Evolutionary conservation across 176 grass and related monocot species (phyloP).

Genomic region (Areca catechu): DNA sequence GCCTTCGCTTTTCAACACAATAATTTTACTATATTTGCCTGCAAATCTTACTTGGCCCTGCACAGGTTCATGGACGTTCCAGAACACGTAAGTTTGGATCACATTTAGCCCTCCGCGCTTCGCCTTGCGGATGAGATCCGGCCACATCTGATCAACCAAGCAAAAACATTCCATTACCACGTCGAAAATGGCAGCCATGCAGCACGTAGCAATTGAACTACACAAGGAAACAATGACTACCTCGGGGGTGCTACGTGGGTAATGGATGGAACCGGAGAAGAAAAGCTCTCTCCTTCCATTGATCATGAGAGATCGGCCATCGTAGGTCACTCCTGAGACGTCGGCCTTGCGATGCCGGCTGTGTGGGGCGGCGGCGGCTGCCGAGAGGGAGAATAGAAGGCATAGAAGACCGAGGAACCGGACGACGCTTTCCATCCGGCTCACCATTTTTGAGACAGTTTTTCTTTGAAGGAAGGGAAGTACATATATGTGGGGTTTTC

Average conservation of each 20-base stretch:
- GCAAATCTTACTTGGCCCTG: slow-evolving; percentile 40
- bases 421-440: background rate
- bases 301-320: slow-evolving; percentile 63
- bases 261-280: slow-evolving; percentile 86
- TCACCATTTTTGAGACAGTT: no score
- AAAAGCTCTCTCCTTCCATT: slow-evolving; percentile 60
- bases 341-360: background rate
- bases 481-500: no score
- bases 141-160: slow-evolving; percentile 53
- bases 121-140: slow-evolving; percentile 38
- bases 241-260: slow-evolving; percentile 57
- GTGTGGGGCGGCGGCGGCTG: background rate
- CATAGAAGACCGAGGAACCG: background rate
- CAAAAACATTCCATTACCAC: background rate
- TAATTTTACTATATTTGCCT: background rate
- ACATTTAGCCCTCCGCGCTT: slow-evolving; percentile 70
- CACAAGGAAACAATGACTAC: background rate
- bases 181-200: no score
- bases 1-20: no score
- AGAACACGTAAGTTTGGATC: slow-evolving; percentile 86
- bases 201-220: no score
- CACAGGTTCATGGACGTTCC: slow-evolving; percentile 79
- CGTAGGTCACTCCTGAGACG: slow-evolving; percentile 35
- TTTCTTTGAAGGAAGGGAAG: no score
- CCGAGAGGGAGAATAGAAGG: slow-evolving; percentile 11